phyloP scores from a whole-genome alignment of 1,139 yeast genomes.

The Protomyces arabidopsidicola region DNA sequence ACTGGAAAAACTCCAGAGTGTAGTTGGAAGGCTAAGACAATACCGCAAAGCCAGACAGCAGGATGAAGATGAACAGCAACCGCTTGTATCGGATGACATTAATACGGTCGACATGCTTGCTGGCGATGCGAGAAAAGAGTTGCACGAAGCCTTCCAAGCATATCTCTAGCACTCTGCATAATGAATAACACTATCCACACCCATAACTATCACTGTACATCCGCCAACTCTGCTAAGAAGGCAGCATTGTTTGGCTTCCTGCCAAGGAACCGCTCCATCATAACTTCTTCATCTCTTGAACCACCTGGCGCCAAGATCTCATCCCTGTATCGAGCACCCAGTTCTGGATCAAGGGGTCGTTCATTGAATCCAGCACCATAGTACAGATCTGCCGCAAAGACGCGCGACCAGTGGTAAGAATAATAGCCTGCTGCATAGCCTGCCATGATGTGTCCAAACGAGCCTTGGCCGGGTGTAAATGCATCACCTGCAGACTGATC shows the following conservation, averaged over 20 bases:
- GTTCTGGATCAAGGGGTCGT: slow-evolving; percentile 57
- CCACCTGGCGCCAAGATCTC: slow-evolving; percentile 19
- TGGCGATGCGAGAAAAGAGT: not conserved
- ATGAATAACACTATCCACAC: not conserved
- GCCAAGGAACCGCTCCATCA: slow-evolving; percentile 62
- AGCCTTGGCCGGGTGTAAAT: slow-evolving; percentile 60
- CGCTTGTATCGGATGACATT: not conserved
- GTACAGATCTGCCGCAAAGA: slow-evolving; percentile 71
- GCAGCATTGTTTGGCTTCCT: slow-evolving; percentile 70
- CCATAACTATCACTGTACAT: slow-evolving; percentile 38
- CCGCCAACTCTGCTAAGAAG: slow-evolving; percentile 54
- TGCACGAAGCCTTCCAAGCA: not conserved
- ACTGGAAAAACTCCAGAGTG: not conserved
- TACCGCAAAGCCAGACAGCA: not conserved
- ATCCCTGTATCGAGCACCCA: slow-evolving; percentile 14
- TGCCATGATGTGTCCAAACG: slow-evolving; percentile 78
- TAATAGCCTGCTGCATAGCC: slow-evolving; percentile 85
- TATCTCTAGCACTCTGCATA: not conserved
- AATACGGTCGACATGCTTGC: not conserved
- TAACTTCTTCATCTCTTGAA: slow-evolving; percentile 32
- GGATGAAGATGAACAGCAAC: not conserved
- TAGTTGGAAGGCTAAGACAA: not conserved
- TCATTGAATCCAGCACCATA: slow-evolving; percentile 64
- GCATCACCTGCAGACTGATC: slow-evolving; percentile 38
- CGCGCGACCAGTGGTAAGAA: slow-evolving; percentile 81